Evolutionary conservation across 257 asterid genomes (phyloP).

Genomic region (Sherardia arvensis): DNA sequence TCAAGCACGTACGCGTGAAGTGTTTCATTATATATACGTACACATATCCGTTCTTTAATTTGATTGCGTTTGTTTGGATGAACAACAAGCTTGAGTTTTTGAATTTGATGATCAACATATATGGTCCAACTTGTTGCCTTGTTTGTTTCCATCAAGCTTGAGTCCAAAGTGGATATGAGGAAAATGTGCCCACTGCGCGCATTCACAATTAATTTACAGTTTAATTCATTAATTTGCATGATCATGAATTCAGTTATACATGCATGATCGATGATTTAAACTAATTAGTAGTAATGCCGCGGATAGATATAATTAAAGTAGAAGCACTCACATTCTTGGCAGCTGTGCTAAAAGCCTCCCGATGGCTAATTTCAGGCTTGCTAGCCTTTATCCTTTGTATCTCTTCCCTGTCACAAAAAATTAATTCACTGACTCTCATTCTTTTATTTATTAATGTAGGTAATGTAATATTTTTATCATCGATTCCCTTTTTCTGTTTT

Average conservation of each 20-base stretch:
- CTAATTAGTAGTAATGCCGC: background rate
- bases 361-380: constrained; percentile 88
- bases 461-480: no score
- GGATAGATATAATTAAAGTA: no score
- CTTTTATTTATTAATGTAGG: background rate
- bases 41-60: no score
- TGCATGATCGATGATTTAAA: no score
- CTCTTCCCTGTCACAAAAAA: constrained; percentile 52
- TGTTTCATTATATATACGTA: no score
- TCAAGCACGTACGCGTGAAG: no score
- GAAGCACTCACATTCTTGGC: constrained; percentile 69
- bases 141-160: constrained; percentile 63
- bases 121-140: constrained; percentile 60
- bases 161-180: constrained; percentile 88
- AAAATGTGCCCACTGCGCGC: constrained; percentile 91
- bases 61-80: no score
- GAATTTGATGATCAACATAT: constrained; percentile 35
- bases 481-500: no score
- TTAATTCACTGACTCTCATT: background rate
- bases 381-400: constrained; percentile 92
- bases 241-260: no score
- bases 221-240: no score
- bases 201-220: no score
- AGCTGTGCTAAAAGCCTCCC: constrained; percentile 94
- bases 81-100: constrained; percentile 44